Evolutionary conservation across 805 yeast genomes (phyloP).

Genomic region (Yarrowia bubula): DNA sequence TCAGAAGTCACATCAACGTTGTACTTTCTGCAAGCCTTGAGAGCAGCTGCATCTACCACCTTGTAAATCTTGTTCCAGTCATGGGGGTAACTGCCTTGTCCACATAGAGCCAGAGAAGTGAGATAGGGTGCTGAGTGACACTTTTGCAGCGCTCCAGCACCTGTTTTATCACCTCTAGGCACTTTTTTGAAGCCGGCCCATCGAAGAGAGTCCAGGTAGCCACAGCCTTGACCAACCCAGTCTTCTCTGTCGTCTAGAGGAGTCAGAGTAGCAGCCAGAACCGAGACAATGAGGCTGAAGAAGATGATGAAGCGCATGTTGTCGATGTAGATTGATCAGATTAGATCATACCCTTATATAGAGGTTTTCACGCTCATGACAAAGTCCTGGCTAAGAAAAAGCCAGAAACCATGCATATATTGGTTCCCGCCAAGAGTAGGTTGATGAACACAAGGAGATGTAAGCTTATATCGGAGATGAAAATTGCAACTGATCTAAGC

Average conservation of each 20-base stretch:
- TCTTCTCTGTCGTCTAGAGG: constrained; percentile 3
- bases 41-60: constrained; percentile 2
- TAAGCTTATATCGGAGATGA: background rate
- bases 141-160: constrained; percentile 12
- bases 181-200: background rate
- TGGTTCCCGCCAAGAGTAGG: background rate
- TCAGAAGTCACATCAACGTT: background rate
- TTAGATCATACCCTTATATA: background rate
- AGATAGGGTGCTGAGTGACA: background rate
- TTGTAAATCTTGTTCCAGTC: constrained; percentile 7
- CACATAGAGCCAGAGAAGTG: constrained; percentile 1
- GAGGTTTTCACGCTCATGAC: background rate
- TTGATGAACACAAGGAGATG: background rate
- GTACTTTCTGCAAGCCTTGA: background rate
- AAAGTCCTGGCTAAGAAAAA: background rate
- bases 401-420: constrained; percentile 13
- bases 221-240: constrained; percentile 14
- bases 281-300: background rate
- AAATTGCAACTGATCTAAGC: too few species aligned
- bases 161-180: background rate
- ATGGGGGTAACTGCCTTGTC: background rate
- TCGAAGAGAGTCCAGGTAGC: background rate
- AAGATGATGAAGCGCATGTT: background rate
- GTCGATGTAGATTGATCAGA: background rate
- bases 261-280: background rate